Percentiles rank a stretch among this genome's conserved stretches.
Conservation (phyloP, 139 green algal genomes). For the Edaphochlamys debaryana region DNA sequence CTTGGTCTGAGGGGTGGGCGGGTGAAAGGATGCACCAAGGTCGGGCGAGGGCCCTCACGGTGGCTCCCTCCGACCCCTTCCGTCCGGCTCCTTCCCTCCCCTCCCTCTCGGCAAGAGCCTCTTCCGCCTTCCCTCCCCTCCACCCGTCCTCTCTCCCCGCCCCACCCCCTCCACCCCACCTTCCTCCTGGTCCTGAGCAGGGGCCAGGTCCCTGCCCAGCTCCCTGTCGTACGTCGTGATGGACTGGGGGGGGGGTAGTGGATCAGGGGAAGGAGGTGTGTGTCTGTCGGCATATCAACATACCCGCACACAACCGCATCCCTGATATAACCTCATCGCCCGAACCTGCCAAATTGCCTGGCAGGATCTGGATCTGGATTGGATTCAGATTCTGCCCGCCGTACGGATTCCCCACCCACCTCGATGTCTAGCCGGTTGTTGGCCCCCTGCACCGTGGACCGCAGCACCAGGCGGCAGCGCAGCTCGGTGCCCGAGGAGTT, state of each 20-base stretch:
- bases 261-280: too few species aligned
- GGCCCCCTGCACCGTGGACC: slow-evolving; percentile 72
- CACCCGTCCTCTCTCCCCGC: background rate
- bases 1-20: slow-evolving; percentile 15
- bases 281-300: too few species aligned
- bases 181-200: background rate
- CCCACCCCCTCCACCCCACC: background rate
- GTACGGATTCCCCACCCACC: too few species aligned
- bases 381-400: too few species aligned
- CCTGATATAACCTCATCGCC: too few species aligned
- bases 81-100: too few species aligned
- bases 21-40: background rate
- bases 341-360: too few species aligned
- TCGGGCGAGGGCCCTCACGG: background rate
- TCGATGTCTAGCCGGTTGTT: slow-evolving; percentile 84
- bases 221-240: slow-evolving; percentile 76
- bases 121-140: background rate
- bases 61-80: too few species aligned
- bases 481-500: slow-evolving; percentile 78
- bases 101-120: background rate
- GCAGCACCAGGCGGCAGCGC: slow-evolving; percentile 62
- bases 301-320: too few species aligned
- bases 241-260: background rate
- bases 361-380: too few species aligned
- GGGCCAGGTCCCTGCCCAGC: slow-evolving; percentile 13